Conservation (phyloP, 352 stramenopile genomes). For the Phytophthora quininea region DNA sequence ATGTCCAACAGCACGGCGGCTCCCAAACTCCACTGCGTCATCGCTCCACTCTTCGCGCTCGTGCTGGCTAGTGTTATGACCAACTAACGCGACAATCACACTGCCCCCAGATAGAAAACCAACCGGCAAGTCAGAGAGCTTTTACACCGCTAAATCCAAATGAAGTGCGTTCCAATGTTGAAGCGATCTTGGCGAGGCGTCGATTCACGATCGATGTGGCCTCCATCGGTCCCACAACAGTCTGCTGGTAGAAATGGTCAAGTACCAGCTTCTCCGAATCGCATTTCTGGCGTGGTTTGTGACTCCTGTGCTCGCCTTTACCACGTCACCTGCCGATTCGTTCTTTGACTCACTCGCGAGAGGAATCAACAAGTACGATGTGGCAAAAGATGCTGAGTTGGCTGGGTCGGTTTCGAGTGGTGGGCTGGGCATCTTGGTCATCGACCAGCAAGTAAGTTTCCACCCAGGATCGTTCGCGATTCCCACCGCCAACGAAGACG, state of each 20-base stretch:
- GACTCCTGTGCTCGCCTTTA: neutral
- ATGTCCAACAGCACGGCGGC: neutral
- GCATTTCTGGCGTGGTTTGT: slow-evolving; percentile 4
- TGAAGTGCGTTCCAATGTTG: too few relatives aligned
- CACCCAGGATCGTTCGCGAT: slow-evolving; percentile 94
- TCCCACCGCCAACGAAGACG: slow-evolving; percentile 85
- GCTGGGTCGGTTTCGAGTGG: slow-evolving; percentile 35
- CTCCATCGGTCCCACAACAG: too few relatives aligned
- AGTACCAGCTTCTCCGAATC: too few relatives aligned
- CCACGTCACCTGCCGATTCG: slow-evolving; percentile 6
- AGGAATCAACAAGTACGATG: slow-evolving; percentile 14
- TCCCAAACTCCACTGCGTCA: slow-evolving; percentile 1
- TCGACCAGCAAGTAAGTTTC: slow-evolving; percentile 95
- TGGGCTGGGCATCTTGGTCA: slow-evolving; percentile 83
- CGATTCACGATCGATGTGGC: too few relatives aligned
- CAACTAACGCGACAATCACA: too few relatives aligned
- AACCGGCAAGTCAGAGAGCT: too few relatives aligned
- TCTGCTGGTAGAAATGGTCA: too few relatives aligned
- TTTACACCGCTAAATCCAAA: too few relatives aligned
- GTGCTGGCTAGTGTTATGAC: neutral
- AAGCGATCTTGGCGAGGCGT: too few relatives aligned
- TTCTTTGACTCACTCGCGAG: slow-evolving; percentile 7
- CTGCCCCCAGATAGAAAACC: too few relatives aligned
- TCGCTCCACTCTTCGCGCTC: neutral
- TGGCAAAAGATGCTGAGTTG: slow-evolving; percentile 38